Percentiles rank a stretch among this genome's conserved stretches.
phyloP scores from a whole-genome alignment of 768 basidiomycete genomes.

The Xerocomus spinulosus region DNA sequence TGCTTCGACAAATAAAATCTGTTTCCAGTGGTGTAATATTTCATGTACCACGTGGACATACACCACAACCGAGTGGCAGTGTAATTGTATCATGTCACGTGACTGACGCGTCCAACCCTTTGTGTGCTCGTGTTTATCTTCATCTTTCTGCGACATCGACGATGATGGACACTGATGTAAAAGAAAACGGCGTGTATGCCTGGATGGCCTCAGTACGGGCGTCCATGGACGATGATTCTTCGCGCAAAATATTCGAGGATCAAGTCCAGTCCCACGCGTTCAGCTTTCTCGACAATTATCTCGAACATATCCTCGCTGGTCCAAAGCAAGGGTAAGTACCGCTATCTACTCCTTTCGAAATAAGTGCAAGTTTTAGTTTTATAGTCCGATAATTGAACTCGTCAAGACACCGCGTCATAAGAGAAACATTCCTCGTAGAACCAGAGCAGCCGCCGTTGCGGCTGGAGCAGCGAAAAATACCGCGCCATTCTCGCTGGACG shows the following conservation, averaged over 20 bases:
- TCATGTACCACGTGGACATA: no score
- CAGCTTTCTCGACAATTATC: constrained; percentile 73
- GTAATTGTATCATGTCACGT: constrained; percentile 19
- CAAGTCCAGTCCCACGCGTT: constrained; percentile 75
- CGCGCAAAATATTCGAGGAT: constrained; percentile 63
- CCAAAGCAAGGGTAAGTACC: constrained; percentile 58
- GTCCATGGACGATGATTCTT: constrained; percentile 69
- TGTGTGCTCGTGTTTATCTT: constrained; percentile 21
- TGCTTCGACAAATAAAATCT: no score
- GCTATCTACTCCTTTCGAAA: not conserved
- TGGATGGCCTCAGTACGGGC: constrained; percentile 68
- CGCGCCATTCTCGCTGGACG: constrained; percentile 43
- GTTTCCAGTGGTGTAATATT: no score
- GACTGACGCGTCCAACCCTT: constrained; percentile 23
- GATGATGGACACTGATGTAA: constrained; percentile 10
- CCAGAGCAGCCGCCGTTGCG: constrained; percentile 38
- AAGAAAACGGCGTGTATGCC: constrained; percentile 46
- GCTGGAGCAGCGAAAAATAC: constrained; percentile 44
- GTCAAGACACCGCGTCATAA: constrained; percentile 82
- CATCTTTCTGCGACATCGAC: not conserved
- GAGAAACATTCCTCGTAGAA: constrained; percentile 49
- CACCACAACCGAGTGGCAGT: constrained; percentile 6
- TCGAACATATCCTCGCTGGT: constrained; percentile 64
- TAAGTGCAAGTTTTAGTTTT: not conserved
- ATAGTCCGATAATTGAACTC: constrained; percentile 69